Evolutionary conservation across 2,329 filamentous ascomycete genomes (phyloP).

Genomic region (Colletotrichum tabaci): DNA sequence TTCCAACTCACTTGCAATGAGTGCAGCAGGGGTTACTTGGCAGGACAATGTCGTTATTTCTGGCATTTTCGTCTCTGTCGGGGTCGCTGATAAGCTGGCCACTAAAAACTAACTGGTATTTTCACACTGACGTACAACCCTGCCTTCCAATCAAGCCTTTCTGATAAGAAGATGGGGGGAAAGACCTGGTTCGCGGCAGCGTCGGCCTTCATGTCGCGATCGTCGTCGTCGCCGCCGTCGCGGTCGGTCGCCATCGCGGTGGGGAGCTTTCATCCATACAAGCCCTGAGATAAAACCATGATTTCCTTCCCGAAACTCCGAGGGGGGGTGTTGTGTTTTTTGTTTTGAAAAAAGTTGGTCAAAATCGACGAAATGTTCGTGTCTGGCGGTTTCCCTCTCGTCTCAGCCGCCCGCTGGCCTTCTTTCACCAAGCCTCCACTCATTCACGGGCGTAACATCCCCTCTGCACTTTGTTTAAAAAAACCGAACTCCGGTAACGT

Average conservation of each 20-base stretch:
- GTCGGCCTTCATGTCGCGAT: conserved; percentile 11
- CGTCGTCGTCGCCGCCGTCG: conserved; percentile 7
- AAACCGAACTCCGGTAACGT: conserved; percentile 27
- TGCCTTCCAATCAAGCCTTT: conserved; percentile 11
- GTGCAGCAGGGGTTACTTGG: background rate
- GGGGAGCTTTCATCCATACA: conserved; percentile 26
- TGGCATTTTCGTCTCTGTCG: conserved; percentile 32
- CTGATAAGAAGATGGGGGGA: background rate
- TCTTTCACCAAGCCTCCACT: background rate
- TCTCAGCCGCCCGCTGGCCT: background rate
- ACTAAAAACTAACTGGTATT: conserved; percentile 35
- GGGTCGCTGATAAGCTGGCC: conserved; percentile 29
- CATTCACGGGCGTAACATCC: conserved; percentile 3
- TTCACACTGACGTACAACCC: conserved; percentile 37
- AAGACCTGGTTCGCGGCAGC: conserved; percentile 29
- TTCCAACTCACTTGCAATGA: background rate
- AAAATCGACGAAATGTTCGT: conserved; percentile 4
- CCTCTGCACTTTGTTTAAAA: background rate
- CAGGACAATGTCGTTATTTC: conserved; percentile 8
- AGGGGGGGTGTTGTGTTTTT: conserved; percentile 3
- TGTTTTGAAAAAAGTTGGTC: conserved; percentile 16
- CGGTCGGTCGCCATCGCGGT: background rate
- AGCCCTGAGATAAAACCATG: conserved; percentile 11
- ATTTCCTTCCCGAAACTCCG: conserved; percentile 35
- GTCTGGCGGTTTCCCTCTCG: background rate